These are phyloP conservation scores for Zoysia japonica DNA, from an alignment of 176 grass and related monocot genomes.

Conservation along the genomic window DNA sequence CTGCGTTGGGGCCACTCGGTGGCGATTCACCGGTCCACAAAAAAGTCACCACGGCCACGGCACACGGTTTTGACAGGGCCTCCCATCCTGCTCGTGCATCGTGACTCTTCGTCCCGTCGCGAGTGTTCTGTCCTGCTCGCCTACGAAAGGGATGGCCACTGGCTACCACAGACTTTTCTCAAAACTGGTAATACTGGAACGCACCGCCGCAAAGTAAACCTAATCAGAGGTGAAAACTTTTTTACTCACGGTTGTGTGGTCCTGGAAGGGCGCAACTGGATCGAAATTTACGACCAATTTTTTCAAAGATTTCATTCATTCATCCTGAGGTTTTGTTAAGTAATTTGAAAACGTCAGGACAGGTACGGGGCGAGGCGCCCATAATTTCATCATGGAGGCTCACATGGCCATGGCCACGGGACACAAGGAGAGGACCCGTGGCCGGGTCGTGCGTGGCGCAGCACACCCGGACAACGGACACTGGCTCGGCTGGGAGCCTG, in stretches of 20 bases:
- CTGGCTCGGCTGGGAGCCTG: neutral
- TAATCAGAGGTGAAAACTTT: neutral
- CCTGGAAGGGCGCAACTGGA: neutral
- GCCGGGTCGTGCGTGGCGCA: neutral
- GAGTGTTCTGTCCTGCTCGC: neutral
- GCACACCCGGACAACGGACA: slow-evolving; percentile 6
- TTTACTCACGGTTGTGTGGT: too few relatives aligned
- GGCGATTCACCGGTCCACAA: slow-evolving; percentile 6
- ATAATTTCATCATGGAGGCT: neutral
- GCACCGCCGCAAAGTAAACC: neutral
- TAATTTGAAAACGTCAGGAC: too few relatives aligned
- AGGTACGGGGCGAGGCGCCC: too few relatives aligned
- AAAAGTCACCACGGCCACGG: slow-evolving; percentile 3
- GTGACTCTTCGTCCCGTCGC: neutral
- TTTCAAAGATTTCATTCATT: slow-evolving; percentile 25
- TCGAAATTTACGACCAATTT: neutral
- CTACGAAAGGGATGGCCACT: slow-evolving; percentile 24
- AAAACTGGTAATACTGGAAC: neutral
- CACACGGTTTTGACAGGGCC: slow-evolving; percentile 21
- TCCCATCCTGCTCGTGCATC: neutral
- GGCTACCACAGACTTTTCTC: neutral
- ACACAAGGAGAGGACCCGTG: neutral
- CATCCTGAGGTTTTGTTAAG: neutral
- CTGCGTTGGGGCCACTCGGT: neutral
- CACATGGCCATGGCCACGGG: slow-evolving; percentile 17